These are phyloP conservation scores for Suhomyces sp. DNA, from an alignment of 805 yeast genomes.

Conservation along the genomic window DNA sequence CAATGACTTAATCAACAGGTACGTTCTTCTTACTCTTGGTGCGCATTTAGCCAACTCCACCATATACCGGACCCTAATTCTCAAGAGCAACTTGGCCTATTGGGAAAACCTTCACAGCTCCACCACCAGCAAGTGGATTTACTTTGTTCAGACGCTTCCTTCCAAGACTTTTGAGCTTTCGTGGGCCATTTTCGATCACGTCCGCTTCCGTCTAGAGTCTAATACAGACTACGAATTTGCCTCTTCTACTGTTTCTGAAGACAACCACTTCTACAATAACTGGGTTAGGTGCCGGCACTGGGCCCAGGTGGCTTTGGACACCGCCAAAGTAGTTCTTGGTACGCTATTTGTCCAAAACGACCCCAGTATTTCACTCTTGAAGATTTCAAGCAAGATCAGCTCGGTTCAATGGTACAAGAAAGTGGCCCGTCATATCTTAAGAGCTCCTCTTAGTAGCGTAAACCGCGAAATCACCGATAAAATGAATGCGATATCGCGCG, in stretches of 20 bases:
- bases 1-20: constrained; percentile 20
- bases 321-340: constrained; percentile 7
- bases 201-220: constrained; percentile 1
- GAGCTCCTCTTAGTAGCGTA: constrained; percentile 20
- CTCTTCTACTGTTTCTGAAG: constrained; percentile 9
- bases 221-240: constrained; percentile 6
- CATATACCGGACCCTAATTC: constrained; percentile 31
- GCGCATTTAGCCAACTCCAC: constrained; percentile 31
- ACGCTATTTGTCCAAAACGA: constrained; percentile 11
- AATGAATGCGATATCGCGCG: constrained; percentile 16
- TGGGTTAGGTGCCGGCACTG: constrained; percentile 11
- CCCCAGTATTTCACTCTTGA: constrained; percentile 16
- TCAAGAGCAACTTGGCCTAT: constrained; percentile 32
- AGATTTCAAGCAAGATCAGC: constrained; percentile 3
- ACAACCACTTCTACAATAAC: constrained; percentile 12
- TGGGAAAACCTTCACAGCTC: constrained; percentile 33
- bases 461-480: constrained; percentile 26
- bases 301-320: constrained; percentile 2
- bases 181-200: not conserved
- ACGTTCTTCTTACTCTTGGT: constrained; percentile 20
- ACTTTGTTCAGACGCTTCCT: constrained; percentile 37
- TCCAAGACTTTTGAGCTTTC: constrained; percentile 12
- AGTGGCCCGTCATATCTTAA: constrained; percentile 7
- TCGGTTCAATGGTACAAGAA: constrained; percentile 4
- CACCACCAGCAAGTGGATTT: constrained; percentile 23